Evolutionary conservation across 2,329 filamentous ascomycete species (phyloP).

Genomic region (Biscogniauxia mediterranea): DNA sequence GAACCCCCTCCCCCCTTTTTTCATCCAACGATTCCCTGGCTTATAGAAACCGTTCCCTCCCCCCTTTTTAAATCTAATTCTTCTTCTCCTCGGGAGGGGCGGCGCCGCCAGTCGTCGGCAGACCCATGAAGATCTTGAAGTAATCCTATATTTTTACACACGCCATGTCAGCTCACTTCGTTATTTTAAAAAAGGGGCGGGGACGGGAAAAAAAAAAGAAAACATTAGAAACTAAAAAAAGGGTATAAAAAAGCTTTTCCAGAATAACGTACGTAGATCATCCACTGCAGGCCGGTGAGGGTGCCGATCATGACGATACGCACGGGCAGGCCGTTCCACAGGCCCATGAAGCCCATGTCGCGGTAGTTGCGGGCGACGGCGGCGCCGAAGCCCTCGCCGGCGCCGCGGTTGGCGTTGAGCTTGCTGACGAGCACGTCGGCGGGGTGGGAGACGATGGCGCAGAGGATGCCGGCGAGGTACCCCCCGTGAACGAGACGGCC

Average conservation of each 20-base stretch:
- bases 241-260: neutral
- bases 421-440: conserved; percentile 92
- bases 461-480: conserved; percentile 85
- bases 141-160: conserved; percentile 58
- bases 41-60: neutral
- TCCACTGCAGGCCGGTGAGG: conserved; percentile 83
- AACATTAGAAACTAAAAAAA: neutral
- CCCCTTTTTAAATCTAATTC: conserved; percentile 35
- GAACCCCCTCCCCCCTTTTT: too few relatives aligned
- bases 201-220: neutral
- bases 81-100: conserved; percentile 52
- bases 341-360: conserved; percentile 81
- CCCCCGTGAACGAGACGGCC: conserved; percentile 81
- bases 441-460: conserved; percentile 77
- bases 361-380: conserved; percentile 80
- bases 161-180: conserved; percentile 21
- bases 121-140: conserved; percentile 86
- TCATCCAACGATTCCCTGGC: too few relatives aligned
- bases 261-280: conserved; percentile 71
- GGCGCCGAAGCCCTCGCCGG: conserved; percentile 74
- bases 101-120: conserved; percentile 76
- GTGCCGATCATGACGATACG: conserved; percentile 87
- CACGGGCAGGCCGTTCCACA: conserved; percentile 89
- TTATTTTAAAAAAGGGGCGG: conserved; percentile 1
- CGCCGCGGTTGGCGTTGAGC: conserved; percentile 74